Conservation (phyloP, 805 yeast species). For the Wickerhamiella australiensis region DNA sequence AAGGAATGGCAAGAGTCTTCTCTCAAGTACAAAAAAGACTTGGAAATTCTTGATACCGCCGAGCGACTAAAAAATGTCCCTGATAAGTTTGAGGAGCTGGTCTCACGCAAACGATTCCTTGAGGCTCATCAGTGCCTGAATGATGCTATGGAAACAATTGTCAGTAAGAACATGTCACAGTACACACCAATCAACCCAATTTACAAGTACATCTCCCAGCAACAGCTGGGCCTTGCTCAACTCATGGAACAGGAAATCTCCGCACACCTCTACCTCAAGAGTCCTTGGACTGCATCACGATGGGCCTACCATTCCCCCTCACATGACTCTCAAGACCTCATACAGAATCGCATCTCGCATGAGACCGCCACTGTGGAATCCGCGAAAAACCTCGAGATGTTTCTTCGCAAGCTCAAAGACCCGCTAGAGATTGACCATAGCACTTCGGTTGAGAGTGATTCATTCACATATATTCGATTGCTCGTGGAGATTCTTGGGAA, state of each 20-base stretch:
- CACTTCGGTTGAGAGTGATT: conserved; percentile 30
- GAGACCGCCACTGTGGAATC: conserved; percentile 1
- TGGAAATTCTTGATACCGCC: conserved; percentile 57
- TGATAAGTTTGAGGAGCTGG: conserved; percentile 47
- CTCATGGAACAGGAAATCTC: conserved; percentile 66
- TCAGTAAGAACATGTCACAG: conserved; percentile 23
- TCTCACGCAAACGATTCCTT: conserved; percentile 59
- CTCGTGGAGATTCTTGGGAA: conserved; percentile 47
- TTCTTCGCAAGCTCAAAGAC: conserved; percentile 13
- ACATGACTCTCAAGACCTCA: conserved; percentile 5
- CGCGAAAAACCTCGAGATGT: conserved; percentile 4
- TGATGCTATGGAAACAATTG: conserved; percentile 30
- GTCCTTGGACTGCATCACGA: conserved; percentile 27
- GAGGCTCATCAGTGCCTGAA: conserved; percentile 49
- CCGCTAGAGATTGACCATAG: conserved; percentile 12
- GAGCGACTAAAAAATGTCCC: conserved; percentile 49
- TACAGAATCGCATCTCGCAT: conserved; percentile 4
- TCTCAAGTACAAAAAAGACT: conserved; percentile 49
- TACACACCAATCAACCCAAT: conserved; percentile 27
- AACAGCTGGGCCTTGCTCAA: conserved; percentile 43
- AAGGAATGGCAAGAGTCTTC: conserved; percentile 55
- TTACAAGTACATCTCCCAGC: conserved; percentile 27
- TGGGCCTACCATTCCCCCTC: conserved; percentile 20
- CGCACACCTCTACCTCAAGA: conserved; percentile 51
- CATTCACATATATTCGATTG: conserved; percentile 42